These are phyloP conservation scores for Penicillium hordei DNA, from an alignment of 2,329 filamentous ascomycete genomes.

Conservation along the genomic window DNA sequence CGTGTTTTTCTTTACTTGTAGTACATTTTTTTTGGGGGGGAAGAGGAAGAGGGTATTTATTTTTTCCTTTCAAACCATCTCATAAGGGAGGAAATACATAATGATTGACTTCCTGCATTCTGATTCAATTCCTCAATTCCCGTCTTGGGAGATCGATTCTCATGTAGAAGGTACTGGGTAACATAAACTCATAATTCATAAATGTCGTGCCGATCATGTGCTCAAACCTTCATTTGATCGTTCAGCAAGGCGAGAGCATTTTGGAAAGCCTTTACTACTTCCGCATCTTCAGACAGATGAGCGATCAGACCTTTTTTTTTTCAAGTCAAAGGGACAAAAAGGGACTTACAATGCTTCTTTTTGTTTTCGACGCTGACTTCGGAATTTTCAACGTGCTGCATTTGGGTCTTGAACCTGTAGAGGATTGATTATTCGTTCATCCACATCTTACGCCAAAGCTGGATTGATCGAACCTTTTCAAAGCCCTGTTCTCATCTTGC, in stretches of 20 bases:
- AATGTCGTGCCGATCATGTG: not conserved
- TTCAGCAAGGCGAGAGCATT: conserved; percentile 48
- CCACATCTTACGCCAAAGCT: not conserved
- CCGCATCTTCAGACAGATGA: conserved; percentile 34
- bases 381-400: conserved; percentile 70
- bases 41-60: not conserved
- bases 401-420: conserved; percentile 71
- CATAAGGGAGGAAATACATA: not conserved
- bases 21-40: not conserved
- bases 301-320: conserved; percentile 14
- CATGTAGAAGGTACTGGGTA: not conserved
- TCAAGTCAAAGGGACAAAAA: not conserved
- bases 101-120: not conserved
- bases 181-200: conserved; percentile 8
- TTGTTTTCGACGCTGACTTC: conserved; percentile 71
- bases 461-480: conserved; percentile 62
- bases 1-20: not conserved
- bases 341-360: conserved; percentile 72
- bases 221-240: conserved; percentile 27
- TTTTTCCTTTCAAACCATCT: not conserved
- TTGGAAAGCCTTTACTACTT: conserved; percentile 51
- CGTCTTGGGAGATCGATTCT: not conserved
- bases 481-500: conserved; percentile 73
- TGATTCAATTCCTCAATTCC: not conserved
- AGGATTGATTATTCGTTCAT: conserved; percentile 4